phyloP scores from a whole-genome alignment of 2,329 filamentous ascomycete species.

The Pseudogymnoascus sp. region DNA sequence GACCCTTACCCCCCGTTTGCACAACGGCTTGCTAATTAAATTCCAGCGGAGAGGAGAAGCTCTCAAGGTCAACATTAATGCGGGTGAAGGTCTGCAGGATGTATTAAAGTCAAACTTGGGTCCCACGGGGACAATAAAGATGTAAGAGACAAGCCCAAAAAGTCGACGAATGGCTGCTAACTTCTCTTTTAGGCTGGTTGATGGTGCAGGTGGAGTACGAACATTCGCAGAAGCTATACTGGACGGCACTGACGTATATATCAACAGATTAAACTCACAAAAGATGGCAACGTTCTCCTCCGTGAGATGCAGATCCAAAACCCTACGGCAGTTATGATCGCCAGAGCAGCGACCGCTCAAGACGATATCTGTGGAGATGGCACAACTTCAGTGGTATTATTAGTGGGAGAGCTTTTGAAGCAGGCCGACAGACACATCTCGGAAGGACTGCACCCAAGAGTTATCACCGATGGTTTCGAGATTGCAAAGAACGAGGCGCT shows the following conservation, averaged over 20 bases:
- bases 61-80: slow-evolving; percentile 91
- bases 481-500: slow-evolving; percentile 89
- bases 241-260: slow-evolving; percentile 17
- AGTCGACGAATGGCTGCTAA: slow-evolving; percentile 15
- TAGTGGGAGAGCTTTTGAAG: slow-evolving; percentile 95
- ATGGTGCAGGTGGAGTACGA: slow-evolving; percentile 60
- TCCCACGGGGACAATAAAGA: slow-evolving; percentile 90
- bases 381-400: slow-evolving; percentile 88
- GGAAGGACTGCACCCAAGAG: slow-evolving; percentile 91
- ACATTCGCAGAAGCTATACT: neutral
- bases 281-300: slow-evolving; percentile 86
- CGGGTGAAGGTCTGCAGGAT: slow-evolving; percentile 87
- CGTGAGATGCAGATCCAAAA: slow-evolving; percentile 93
- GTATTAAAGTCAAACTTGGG: slow-evolving; percentile 95
- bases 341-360: slow-evolving; percentile 83
- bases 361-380: slow-evolving; percentile 98
- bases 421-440: slow-evolving; percentile 94
- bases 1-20: slow-evolving; percentile 17
- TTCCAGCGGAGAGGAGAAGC: slow-evolving; percentile 88
- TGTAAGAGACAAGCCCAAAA: slow-evolving; percentile 47
- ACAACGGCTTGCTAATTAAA: slow-evolving; percentile 26
- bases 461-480: slow-evolving; percentile 96
- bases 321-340: slow-evolving; percentile 84
- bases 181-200: slow-evolving; percentile 48
- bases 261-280: slow-evolving; percentile 88